Evolutionary conservation across 805 yeast genomes (phyloP), one percentile per base, ranked within the genome.

Genomic region (Candida vartiovaarae): DNA sequence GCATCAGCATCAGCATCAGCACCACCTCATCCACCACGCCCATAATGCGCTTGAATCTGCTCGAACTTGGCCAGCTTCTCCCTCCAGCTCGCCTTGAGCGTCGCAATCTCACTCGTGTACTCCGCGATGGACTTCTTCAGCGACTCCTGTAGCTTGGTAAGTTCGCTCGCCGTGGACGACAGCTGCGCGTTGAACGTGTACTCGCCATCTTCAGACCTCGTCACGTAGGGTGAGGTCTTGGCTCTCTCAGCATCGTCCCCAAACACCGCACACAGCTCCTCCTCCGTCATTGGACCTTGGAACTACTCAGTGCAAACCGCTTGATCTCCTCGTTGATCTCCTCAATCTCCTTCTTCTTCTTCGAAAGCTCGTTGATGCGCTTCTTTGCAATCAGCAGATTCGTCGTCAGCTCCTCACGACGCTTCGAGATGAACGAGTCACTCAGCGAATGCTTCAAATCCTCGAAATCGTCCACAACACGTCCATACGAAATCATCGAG

Each of bases 261-360:
- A 44, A 53, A 53, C 10, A 45, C 34, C 4, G 45, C 46, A 5
- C n/a, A 30, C 10, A 53, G 8, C 30, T 55, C 59, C 8, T 45
- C 49, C 24, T 47, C 47, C 2, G 45, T 38, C 6, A 45, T 38
- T 5, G 32, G 8, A 52, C 15, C 1, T 9, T 36, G 11, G 31
- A 40, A 3, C 6, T n/a, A 3, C n/a, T 24, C 5, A 34, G 33
- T 4, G 32, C 24, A 29, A 54, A 50, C 8, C 29, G 11, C 3
- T 33, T 32, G 25, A 53, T 54, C 6, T 32, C 42, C 8, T 28
- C 35, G 35, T 53, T 55, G 28, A 55, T 41, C 1, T 50, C 52
- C 10, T 36, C 36, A 9, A 55, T 43, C 31, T 55, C 59, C 3
- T 24, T 25, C 29, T 44, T 43, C 40, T 50, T 52, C 38, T 39